Evolutionary conservation across 2,329 filamentous ascomycete species (phyloP).

Genomic region (Apiospora pterosperma): DNA sequence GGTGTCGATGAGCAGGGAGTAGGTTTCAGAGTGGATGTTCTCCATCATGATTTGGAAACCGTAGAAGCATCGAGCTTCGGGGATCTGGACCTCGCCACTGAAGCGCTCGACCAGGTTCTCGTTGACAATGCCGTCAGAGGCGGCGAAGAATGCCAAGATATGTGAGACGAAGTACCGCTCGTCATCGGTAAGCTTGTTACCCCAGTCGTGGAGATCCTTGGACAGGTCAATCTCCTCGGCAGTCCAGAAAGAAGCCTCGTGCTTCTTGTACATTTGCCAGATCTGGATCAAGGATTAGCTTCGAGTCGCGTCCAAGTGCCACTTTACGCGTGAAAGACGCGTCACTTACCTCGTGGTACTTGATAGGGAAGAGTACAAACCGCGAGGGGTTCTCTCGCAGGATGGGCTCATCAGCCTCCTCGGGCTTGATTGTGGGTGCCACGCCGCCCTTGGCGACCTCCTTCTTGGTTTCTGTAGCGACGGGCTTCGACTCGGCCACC

Average conservation of each 20-base stretch:
- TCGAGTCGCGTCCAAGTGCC: conserved; percentile 27
- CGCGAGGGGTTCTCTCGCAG: conserved; percentile 93
- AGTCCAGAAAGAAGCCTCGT: conserved; percentile 99
- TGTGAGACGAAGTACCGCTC: conserved; percentile 98
- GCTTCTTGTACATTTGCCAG: conserved; percentile 99
- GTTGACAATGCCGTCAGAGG: conserved; percentile 98
- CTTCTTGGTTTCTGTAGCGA: conserved; percentile 43
- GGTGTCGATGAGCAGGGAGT: conserved; percentile 97
- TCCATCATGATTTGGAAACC: conserved; percentile 99
- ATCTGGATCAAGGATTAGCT: conserved; percentile 56
- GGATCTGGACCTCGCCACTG: conserved; percentile 93
- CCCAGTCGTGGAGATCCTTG: conserved; percentile 99
- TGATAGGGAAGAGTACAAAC: conserved; percentile 98
- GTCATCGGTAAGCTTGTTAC: conserved; percentile 93
- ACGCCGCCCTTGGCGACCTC: conserved; percentile 36
- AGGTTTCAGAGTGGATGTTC: conserved; percentile 99
- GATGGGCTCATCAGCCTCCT: conserved; percentile 83
- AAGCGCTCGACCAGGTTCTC: conserved; percentile 99
- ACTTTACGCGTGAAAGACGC: conserved; percentile 67
- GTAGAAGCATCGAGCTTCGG: conserved; percentile 99
- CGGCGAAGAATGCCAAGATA: conserved; percentile 98
- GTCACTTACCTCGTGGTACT: conserved; percentile 93
- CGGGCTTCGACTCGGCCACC: conserved; percentile 60
- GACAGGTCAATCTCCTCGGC: conserved; percentile 99
- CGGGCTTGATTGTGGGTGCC: conserved; percentile 55